Conservation (phyloP, 2,329 filamentous ascomycete species). For the Cadophora luteo-olivacea region DNA sequence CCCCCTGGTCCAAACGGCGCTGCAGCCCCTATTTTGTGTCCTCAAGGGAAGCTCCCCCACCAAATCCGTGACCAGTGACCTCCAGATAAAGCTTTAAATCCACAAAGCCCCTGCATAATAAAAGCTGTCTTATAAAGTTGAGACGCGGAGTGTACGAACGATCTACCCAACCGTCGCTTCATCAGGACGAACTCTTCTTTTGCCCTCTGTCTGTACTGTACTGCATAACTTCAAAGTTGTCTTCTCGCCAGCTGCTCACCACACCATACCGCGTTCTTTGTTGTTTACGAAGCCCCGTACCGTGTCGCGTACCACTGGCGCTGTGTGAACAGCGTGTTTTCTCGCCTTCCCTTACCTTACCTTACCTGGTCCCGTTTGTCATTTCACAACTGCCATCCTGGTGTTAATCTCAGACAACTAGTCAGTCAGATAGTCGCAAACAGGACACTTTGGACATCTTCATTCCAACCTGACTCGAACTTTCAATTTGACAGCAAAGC, state of each 20-base stretch:
- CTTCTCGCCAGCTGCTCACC: not conserved
- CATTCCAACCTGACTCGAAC: not conserved
- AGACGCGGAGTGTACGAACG: conserved; percentile 35
- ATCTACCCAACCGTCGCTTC: conserved; percentile 21
- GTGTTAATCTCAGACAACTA: conserved; percentile 9
- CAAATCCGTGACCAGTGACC: conserved; percentile 12
- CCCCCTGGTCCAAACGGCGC: conserved; percentile 9
- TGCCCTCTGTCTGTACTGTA: not conserved
- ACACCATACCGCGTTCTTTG: conserved; percentile 15
- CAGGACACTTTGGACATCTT: conserved; percentile 17
- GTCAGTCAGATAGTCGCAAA: conserved; percentile 6
- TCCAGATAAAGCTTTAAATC: conserved; percentile 17
- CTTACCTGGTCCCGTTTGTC: not conserved
- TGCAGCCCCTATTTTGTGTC: conserved; percentile 18
- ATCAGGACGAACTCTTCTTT: conserved; percentile 13
- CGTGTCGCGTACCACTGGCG: conserved; percentile 28
- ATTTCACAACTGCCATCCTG: not conserved
- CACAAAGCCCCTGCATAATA: conserved; percentile 31
- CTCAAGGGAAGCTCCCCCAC: conserved; percentile 19
- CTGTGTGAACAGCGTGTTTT: conserved; percentile 24
- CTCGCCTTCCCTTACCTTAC: not conserved
- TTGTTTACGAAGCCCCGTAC: conserved; percentile 27
- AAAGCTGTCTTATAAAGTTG: conserved; percentile 30
- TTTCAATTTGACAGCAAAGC: not conserved
- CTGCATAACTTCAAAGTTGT: not conserved